These are phyloP conservation scores for Aureoboletus auriporus DNA, from an alignment of 768 basidiomycete genomes.

Conservation along the genomic window DNA sequence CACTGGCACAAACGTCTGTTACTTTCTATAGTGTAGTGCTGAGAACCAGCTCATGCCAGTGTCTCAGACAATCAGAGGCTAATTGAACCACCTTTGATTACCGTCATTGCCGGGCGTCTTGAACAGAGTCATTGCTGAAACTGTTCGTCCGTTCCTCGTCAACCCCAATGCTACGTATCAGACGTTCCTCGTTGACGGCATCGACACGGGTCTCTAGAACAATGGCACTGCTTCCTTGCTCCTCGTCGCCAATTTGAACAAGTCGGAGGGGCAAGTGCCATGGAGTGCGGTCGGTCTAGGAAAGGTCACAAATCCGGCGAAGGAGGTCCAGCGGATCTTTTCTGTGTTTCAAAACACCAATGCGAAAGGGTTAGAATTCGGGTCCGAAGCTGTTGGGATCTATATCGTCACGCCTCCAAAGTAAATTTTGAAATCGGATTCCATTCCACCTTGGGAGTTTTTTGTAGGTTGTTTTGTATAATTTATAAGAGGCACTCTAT, in stretches of 20 bases:
- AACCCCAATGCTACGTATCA: conserved; percentile 3
- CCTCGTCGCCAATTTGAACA: conserved; percentile 1
- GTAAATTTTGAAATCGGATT: too few species aligned
- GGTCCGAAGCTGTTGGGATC: conserved; percentile 18
- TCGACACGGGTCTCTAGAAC: conserved; percentile 22
- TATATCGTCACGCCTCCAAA: conserved; percentile 11
- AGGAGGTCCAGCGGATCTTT: conserved; percentile 8
- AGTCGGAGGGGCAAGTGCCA: neutral
- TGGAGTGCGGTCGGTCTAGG: conserved; percentile 18
- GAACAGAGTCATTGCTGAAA: conserved; percentile 3
- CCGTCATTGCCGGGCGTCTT: too few species aligned
- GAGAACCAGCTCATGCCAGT: too few species aligned
- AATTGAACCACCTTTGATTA: too few species aligned
- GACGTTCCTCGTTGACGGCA: conserved; percentile 9
- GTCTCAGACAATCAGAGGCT: too few species aligned
- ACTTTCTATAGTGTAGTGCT: too few species aligned
- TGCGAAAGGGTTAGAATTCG: conserved; percentile 15
- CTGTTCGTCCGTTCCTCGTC: conserved; percentile 22
- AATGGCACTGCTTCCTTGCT: conserved; percentile 22
- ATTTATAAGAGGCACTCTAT: too few species aligned
- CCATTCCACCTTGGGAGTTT: too few species aligned
- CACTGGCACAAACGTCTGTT: too few species aligned
- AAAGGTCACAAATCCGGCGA: conserved; percentile 7
- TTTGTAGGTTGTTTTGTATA: too few species aligned
- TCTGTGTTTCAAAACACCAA: conserved; percentile 7